phyloP scores from a whole-genome alignment of 2,329 filamentous ascomycete genomes.

The Bipolaris bicolor region DNA sequence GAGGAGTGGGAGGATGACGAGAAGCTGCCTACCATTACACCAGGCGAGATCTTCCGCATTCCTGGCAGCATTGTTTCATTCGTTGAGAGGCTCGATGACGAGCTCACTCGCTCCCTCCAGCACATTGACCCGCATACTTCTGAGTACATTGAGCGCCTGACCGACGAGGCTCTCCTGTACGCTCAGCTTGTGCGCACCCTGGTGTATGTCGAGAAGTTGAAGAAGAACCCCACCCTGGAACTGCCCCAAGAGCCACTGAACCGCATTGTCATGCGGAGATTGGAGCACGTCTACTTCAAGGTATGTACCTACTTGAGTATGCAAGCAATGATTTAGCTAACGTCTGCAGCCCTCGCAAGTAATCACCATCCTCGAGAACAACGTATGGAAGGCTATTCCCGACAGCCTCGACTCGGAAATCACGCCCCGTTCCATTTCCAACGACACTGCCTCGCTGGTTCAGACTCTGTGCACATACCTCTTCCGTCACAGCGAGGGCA shows the following conservation, averaged over 20 bases:
- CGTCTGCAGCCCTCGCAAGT: conserved; percentile 78
- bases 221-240: conserved; percentile 72
- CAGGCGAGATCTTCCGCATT: conserved; percentile 84
- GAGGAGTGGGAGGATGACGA: conserved; percentile 99
- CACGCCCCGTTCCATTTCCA: conserved; percentile 72
- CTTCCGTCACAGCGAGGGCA: conserved; percentile 92
- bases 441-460: conserved; percentile 77
- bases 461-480: conserved; percentile 92
- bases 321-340: conserved; percentile 24
- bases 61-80: conserved; percentile 94
- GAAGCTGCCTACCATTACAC: conserved; percentile 76
- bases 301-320: conserved; percentile 50
- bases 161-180: conserved; percentile 89
- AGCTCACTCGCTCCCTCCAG: conserved; percentile 95
- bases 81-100: conserved; percentile 93
- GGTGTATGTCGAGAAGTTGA: conserved; percentile 85
- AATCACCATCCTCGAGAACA: conserved; percentile 90
- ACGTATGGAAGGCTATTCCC: conserved; percentile 84
- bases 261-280: conserved; percentile 87
- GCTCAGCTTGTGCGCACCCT: conserved; percentile 87
- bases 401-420: conserved; percentile 74
- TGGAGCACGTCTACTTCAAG: conserved; percentile 99
- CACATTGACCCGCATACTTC: conserved; percentile 98
- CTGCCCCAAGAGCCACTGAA: conserved; percentile 86
- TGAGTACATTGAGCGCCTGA: conserved; percentile 94